Percentiles rank a stretch among this genome's conserved stretches.
These are phyloP conservation scores for Amanita phalloides DNA, from an alignment of 768 basidiomycete species.

Conservation along the genomic window DNA sequence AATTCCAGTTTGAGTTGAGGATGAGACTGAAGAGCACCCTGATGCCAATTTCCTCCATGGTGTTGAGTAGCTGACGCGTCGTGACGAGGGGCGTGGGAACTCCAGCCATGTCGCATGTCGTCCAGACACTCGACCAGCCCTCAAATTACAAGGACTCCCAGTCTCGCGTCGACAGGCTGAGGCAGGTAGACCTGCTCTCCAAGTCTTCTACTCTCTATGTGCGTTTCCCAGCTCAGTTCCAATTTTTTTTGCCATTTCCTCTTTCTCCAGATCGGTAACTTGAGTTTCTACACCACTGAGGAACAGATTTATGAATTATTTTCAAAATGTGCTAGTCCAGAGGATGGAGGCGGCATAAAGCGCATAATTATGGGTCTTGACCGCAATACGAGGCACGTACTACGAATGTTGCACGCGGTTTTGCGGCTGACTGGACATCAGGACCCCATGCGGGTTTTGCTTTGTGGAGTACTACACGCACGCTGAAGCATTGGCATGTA, in stretches of 20 bases:
- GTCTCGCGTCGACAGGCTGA: conserved; percentile 64
- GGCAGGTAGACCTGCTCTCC: conserved; percentile 68
- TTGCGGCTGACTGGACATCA: conserved; percentile 19
- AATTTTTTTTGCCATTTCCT: conserved; percentile 8
- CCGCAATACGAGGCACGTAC: conserved; percentile 65
- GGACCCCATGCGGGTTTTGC: conserved; percentile 91
- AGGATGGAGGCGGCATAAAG: conserved; percentile 85
- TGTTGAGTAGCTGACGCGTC: conserved; percentile 36
- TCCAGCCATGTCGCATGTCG: conserved; percentile 76
- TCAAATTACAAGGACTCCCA: conserved; percentile 97
- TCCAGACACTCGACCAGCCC: conserved; percentile 79
- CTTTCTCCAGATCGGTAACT: conserved; percentile 64
- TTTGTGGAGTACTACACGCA: conserved; percentile 97
- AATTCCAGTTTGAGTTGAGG: background rate
- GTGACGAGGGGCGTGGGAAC: conserved; percentile 33
- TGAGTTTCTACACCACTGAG: conserved; percentile 92
- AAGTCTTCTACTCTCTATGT: conserved; percentile 91
- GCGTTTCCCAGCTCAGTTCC: conserved; percentile 23
- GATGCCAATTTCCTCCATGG: conserved; percentile 88
- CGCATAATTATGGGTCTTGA: conserved; percentile 94
- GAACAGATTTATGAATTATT: conserved; percentile 94
- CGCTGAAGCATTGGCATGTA: conserved; percentile 81
- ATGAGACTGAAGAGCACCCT: conserved; percentile 71
- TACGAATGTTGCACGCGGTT: background rate
- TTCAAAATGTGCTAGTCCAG: conserved; percentile 78